Evolutionary conservation across 2,329 filamentous ascomycete species (phyloP), one percentile per base, ranked within the genome.

Genomic region (Apiospora sp.): DNA sequence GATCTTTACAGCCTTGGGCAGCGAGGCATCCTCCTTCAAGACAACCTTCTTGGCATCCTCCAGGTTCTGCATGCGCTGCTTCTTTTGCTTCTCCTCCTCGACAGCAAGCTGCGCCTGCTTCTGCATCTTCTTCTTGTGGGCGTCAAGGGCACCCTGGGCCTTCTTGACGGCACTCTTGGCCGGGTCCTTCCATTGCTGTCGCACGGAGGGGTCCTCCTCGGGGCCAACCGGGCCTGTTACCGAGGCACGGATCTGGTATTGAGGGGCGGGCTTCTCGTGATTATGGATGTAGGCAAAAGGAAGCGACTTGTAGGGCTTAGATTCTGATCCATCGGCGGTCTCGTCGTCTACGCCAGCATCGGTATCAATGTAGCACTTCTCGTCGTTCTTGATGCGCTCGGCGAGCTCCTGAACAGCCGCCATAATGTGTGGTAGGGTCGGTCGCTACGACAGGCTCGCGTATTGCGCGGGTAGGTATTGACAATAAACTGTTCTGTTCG

Each of bases 151-250:
- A 82, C 91, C 92, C 85, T 90, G 90, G 4, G 92, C 93, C 85
- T 97, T 97, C 87, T 97, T 98, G 80, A 94, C 83, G 30, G 94
- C 94, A 73, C 92, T 93, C 86, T 96, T 97, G 74, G 93, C 92
- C 27, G 91, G 92, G 71, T 92, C 91, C 85, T 95, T 96, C 93
- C 92, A 98, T 77, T 91, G 88, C 75, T 92, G 83, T 75, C 90
- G 88, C 71, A 87, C 88, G 71, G 87, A 86, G 75, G 88, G 87
- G 78, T 94, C 93, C 74, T 91, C 91, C 80, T 88, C 88, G 76
- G 88, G 87, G 71, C 85, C 87, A n/a, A 88, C 83, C 30, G 88
- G 82, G 37, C 89, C 90, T 68, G 90, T 92, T 73, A 88, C 86
- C 43, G 91, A 92, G 77, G 93, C 92, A 81, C 92, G 90, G 68